phyloP scores from a whole-genome alignment of 2,329 filamentous ascomycete genomes.

The Hansfordia pulvinata region DNA sequence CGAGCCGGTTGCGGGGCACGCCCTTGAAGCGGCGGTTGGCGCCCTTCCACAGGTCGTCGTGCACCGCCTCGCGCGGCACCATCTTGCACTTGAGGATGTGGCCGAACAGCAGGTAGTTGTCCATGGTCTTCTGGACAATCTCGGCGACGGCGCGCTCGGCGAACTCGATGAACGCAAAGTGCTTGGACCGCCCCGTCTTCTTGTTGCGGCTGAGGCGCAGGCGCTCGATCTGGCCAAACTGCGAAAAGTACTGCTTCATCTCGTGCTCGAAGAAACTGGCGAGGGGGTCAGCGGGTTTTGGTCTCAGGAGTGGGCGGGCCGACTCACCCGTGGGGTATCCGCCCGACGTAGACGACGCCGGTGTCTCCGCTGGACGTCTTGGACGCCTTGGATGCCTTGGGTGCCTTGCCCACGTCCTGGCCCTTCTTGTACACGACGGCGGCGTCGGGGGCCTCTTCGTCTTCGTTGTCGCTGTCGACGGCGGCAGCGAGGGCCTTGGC shows the following conservation, averaged over 20 bases:
- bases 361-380: slow-evolving; percentile 40
- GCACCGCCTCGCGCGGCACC: slow-evolving; percentile 63
- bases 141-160: slow-evolving; percentile 62
- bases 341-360: slow-evolving; percentile 80
- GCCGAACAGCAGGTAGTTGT: slow-evolving; percentile 91
- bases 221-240: slow-evolving; percentile 72
- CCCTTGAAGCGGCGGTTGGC: slow-evolving; percentile 83
- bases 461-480: slow-evolving; percentile 30
- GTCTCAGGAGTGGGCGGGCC: neutral
- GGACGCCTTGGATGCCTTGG: slow-evolving; percentile 29
- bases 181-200: slow-evolving; percentile 80
- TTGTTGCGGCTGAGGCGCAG: slow-evolving; percentile 84
- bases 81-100: slow-evolving; percentile 83
- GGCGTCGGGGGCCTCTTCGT: slow-evolving; percentile 16
- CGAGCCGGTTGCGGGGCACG: slow-evolving; percentile 78
- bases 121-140: slow-evolving; percentile 90
- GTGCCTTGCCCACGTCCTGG: slow-evolving; percentile 36
- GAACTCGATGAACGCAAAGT: slow-evolving; percentile 94
- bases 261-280: slow-evolving; percentile 95
- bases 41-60: slow-evolving; percentile 75
- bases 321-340: slow-evolving; percentile 54
- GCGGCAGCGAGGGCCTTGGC: slow-evolving; percentile 29
- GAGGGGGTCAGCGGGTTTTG: neutral
- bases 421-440: slow-evolving; percentile 28
- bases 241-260: slow-evolving; percentile 85